A percentile compares a stretch with the other conserved stretches of the same genome.
These are phyloP conservation scores for Hansenula lynferdii DNA, from an alignment of 1,139 yeast genomes.

Conservation along the genomic window DNA sequence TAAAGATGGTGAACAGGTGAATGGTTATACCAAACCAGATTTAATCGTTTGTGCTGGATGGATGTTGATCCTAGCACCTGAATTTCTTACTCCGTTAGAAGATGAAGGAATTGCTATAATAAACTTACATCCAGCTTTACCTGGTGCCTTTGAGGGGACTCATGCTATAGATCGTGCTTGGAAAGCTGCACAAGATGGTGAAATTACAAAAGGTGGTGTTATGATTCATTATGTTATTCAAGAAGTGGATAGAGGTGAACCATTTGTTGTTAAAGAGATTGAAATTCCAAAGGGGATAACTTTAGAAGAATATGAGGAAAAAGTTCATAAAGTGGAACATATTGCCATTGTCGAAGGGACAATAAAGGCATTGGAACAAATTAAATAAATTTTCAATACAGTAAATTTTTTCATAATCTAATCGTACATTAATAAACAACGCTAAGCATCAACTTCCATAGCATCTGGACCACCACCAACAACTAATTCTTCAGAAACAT, in stretches of 20 bases:
- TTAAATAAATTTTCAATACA: too few relatives aligned
- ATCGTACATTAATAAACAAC: not conserved
- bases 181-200: constrained; percentile 87
- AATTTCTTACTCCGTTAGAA: constrained; percentile 63
- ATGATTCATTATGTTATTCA: constrained; percentile 96
- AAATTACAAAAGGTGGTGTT: constrained; percentile 77
- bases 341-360: constrained; percentile 92
- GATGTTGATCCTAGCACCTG: constrained; percentile 87
- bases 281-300: constrained; percentile 67
- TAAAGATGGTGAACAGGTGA: constrained; percentile 28
- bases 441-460: constrained; percentile 68
- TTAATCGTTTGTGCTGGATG: constrained; percentile 97
- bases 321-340: constrained; percentile 87
- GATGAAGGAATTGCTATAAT: constrained; percentile 68
- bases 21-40: constrained; percentile 52
- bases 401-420: not conserved
- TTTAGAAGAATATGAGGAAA: constrained; percentile 69
- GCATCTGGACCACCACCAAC: constrained; percentile 37
- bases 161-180: constrained; percentile 96
- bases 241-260: constrained; percentile 92
- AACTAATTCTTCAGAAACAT: constrained; percentile 64
- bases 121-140: constrained; percentile 93
- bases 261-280: constrained; percentile 75
- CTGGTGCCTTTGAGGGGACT: constrained; percentile 96
- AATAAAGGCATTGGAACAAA: constrained; percentile 40